Percentiles rank a stretch among this genome's conserved stretches.
Evolutionary conservation across 2,329 filamentous ascomycete species (phyloP).

Genomic region (Fusarium fujikuroi): DNA sequence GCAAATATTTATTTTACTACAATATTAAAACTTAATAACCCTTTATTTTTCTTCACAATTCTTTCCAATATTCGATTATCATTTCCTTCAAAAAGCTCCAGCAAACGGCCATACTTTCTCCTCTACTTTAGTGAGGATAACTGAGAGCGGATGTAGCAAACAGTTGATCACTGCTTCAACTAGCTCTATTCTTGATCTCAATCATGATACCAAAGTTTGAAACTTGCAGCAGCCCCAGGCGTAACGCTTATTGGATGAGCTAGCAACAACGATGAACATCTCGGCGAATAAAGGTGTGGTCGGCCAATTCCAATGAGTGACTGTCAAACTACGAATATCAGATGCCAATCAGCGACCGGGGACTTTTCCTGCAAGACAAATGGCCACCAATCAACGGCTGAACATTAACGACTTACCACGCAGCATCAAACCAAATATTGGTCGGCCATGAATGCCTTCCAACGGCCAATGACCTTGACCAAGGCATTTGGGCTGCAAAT

Average conservation of each 20-base stretch:
- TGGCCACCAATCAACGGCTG: slow-evolving; percentile 23
- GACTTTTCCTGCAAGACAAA: not conserved
- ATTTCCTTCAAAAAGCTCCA: not conserved
- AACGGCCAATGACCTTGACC: not conserved
- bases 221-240: slow-evolving; percentile 1
- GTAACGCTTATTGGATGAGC: slow-evolving; percentile 6
- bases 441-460: not conserved
- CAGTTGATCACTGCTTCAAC: slow-evolving; percentile 23
- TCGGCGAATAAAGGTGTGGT: slow-evolving; percentile 1
- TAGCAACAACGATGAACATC: not conserved
- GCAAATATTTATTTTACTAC: not conserved
- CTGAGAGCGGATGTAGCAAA: slow-evolving; percentile 8
- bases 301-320: slow-evolving; percentile 9
- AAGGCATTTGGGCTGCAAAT: not conserved
- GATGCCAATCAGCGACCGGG: slow-evolving; percentile 7
- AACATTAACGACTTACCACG: slow-evolving; percentile 6
- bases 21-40: not conserved
- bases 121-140: not conserved
- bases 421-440: slow-evolving; percentile 1
- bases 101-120: not conserved
- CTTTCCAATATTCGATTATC: not conserved
- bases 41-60: not conserved
- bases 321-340: slow-evolving; percentile 14
- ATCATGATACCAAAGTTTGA: slow-evolving; percentile 3
- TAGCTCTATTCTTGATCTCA: slow-evolving; percentile 23